Evolutionary conservation across 148 eudicot genomes (phyloP).

Genomic region (Bassia scoparia): DNA sequence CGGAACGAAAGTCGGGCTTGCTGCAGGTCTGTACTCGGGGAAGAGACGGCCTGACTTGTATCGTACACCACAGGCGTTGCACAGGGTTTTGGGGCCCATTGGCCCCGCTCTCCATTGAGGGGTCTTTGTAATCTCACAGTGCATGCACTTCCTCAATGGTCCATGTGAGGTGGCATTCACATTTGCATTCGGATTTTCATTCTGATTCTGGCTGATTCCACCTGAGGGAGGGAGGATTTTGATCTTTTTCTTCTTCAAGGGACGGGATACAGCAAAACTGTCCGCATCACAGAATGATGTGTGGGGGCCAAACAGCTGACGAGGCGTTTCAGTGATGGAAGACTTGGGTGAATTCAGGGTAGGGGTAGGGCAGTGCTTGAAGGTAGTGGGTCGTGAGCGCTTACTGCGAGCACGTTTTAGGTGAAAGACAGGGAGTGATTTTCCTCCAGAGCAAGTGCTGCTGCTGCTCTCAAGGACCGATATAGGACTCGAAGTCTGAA

Average conservation of each 20-base stretch:
- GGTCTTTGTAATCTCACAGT: slow-evolving; percentile 90
- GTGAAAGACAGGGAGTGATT: slow-evolving; percentile 37
- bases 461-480: slow-evolving; percentile 77
- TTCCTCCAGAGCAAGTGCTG: slow-evolving; percentile 44
- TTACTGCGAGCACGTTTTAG: slow-evolving; percentile 75
- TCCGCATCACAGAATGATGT: slow-evolving; percentile 34
- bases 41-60: slow-evolving; percentile 83
- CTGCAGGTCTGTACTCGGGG: slow-evolving; percentile 95
- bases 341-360: slow-evolving; percentile 41
- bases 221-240: slow-evolving; percentile 39
- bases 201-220: slow-evolving; percentile 21
- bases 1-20: slow-evolving; percentile 86
- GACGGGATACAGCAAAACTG: slow-evolving; percentile 33
- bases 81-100: slow-evolving; percentile 84
- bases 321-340: slow-evolving; percentile 29
- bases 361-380: slow-evolving; percentile 49
- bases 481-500: slow-evolving; percentile 69
- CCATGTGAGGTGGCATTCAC: slow-evolving; percentile 28
- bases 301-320: slow-evolving; percentile 1
- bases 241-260: slow-evolving; percentile 53
- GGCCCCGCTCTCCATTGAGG: slow-evolving; percentile 99
- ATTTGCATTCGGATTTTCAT: slow-evolving; percentile 14
- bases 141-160: slow-evolving; percentile 74
- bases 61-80: slow-evolving; percentile 97
- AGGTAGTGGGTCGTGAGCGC: slow-evolving; percentile 79